Base-by-base conservation (phyloP, 1,284 basidiomycete species). In the Austroboletus novae-zelandiae region DNA sequence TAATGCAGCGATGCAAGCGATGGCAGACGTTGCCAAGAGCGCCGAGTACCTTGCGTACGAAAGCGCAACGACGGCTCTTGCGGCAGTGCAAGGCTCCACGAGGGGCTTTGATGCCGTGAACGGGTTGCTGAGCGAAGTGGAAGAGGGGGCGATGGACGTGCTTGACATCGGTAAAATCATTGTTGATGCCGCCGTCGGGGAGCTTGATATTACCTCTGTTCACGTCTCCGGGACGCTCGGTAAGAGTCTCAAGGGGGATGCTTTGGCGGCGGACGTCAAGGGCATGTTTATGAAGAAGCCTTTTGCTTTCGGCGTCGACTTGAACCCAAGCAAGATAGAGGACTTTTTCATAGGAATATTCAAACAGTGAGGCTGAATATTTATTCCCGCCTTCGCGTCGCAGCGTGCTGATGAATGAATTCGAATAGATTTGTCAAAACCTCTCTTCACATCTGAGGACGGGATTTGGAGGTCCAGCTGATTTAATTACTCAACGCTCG, bases 161-260 rank as follows among this genome's bases (percentile, higher is more conserved):
- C 44, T 54, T 11, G 5, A 20, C 5, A 3, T 55, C 3, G 40
- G 40, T 20, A 39, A 40, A 27, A n/a, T 15, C 20, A 40, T 55
- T 31, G 37, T 43, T n/a, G n/a, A 18, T 4, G 27, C 25, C 1
- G 44, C 32, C 13, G 11, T 15, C 3, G 32, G 41, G 17, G 44
- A 29, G 18, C 37, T 56, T 18, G 15, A 47, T 6, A 45, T 52
- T 5, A 56, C 53, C n/a, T 51, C 48, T 13, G 3, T 56, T 23
- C 47, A 44, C 9, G 31, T 55, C 31, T 55, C 44, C 27, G 53
- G 47, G 40, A 42, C 53, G 11, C 31, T 54, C 3, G 32, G 53
- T 14, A 44, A 46, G 44, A 56, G 48, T 27, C 30, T 41, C 1
- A n/a, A 29, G 4, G 46, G 53, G 10, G 40, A 30, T 20, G 43